A percentile compares a stretch with the other conserved stretches of the same genome.
These are phyloP conservation scores for Turritis glabra DNA, from an alignment of 345 rosid species.

Conservation along the genomic window DNA sequence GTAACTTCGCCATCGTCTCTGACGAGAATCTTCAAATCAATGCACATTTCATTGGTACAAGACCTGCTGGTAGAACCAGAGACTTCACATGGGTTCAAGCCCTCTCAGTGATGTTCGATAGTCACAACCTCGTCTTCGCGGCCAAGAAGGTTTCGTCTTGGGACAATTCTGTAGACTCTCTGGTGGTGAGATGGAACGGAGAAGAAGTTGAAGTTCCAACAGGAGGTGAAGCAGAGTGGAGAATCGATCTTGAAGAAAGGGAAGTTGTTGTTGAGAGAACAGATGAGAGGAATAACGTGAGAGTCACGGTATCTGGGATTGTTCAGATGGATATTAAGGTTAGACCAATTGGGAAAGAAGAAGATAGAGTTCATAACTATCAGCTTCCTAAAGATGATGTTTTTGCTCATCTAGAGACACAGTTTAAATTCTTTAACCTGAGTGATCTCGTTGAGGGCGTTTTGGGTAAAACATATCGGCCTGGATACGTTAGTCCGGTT, in stretches of 20 bases:
- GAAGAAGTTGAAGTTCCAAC: conserved; percentile 41
- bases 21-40: conserved; percentile 66
- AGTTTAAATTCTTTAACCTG: conserved; percentile 52
- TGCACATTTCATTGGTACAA: conserved; percentile 65
- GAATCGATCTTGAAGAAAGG: conserved; percentile 28
- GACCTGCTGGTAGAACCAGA: conserved; percentile 56
- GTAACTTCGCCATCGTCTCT: conserved; percentile 70
- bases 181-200: conserved; percentile 49
- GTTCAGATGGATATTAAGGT: conserved; percentile 52
- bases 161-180: conserved; percentile 53
- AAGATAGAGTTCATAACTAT: conserved; percentile 59
- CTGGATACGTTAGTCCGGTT: conserved; percentile 59
- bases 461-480: conserved; percentile 68
- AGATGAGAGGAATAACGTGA: conserved; percentile 47
- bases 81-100: conserved; percentile 86
- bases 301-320: conserved; percentile 47
- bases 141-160: conserved; percentile 53
- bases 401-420: conserved; percentile 74
- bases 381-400: conserved; percentile 55
- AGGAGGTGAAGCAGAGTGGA: conserved; percentile 55
- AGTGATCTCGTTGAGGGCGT: conserved; percentile 67
- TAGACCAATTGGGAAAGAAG: conserved; percentile 58
- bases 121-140: conserved; percentile 55
- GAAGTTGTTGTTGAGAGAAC: conserved; percentile 54
- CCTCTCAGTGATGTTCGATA: conserved; percentile 55